Evolutionary conservation across 192 early-diverging fungal species (phyloP), one percentile per base, ranked within the genome.

Genomic region (Chytriomyces confervae): DNA sequence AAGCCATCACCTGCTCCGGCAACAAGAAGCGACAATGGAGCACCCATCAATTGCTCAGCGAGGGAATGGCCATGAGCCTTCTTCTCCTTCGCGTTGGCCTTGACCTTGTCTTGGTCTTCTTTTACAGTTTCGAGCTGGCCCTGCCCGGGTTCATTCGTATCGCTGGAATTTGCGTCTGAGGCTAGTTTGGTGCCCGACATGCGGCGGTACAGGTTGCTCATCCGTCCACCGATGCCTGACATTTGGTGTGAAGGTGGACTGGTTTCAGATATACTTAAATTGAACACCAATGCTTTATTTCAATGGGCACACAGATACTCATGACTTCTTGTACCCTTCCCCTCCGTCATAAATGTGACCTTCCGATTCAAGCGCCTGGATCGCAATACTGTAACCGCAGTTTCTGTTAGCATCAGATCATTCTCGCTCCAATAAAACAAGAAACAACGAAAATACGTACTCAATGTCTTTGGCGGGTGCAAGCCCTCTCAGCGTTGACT

Each of bases 281-380:
- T 36, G 36, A 36, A 36, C 36, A 36, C 36, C 36, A 36, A 36
- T 36, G 36, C 36, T 36, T 36, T 36, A 36, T 36, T 36, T 36
- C 36, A 2, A 4, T 36, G 36, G 36, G 36, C n/a, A n/a, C n/a
- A n/a, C n/a, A n/a, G n/a, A n/a, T n/a, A 4, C 36, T 57, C 53
- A 13, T 20, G 53, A n/a, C 5, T 57, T 57, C 20, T 20, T 57
- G 53, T n/a, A 57, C 36, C 69, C 69, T 9, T 65, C 64, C 10
- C 74, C 74, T 47, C 16, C 66, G 49, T 76, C 74, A 49, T 66
- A 76, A 47, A 76, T 48, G 23, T 51, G 64, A 24, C 74, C 74
- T 24, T 76, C 64, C 16, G 13, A 36, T 66, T 76, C 74, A 61
- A 76, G 63, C 9, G 11, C 11, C 10, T 48, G 7, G 27, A 76